A percentile compares a stretch with the other conserved stretches of the same genome.
Evolutionary conservation across 2,329 filamentous ascomycete genomes (phyloP).

Genomic region (Lachnellula willkommii): DNA sequence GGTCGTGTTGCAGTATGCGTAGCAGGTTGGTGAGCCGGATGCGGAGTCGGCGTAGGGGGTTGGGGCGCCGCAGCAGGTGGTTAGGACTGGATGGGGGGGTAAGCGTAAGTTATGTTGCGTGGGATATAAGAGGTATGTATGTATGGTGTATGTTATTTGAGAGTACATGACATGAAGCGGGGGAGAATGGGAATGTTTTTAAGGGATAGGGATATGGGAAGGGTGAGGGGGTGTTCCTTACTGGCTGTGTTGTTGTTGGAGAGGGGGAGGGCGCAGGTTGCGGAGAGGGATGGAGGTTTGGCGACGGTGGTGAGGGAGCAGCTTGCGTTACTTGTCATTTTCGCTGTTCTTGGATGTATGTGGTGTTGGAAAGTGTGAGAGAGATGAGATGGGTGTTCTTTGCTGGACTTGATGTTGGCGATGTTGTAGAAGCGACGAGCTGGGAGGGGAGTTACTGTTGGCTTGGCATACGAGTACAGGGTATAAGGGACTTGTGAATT

Average conservation of each 20-base stretch:
- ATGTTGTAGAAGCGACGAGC: too few relatives aligned
- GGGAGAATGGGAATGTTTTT: too few relatives aligned
- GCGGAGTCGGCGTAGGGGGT: background rate
- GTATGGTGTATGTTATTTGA: background rate
- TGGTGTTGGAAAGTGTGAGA: too few relatives aligned
- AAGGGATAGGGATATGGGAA: too few relatives aligned
- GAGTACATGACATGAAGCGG: too few relatives aligned
- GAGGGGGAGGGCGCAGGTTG: background rate
- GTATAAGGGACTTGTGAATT: too few relatives aligned
- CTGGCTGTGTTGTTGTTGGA: background rate
- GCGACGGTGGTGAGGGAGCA: background rate
- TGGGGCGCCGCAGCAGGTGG: background rate
- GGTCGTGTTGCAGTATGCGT: background rate
- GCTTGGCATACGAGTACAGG: too few relatives aligned
- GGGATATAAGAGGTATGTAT: background rate
- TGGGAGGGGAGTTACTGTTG: too few relatives aligned
- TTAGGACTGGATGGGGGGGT: background rate
- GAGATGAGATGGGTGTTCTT: too few relatives aligned
- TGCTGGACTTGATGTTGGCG: too few relatives aligned
- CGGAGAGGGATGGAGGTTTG: background rate
- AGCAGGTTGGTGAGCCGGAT: background rate
- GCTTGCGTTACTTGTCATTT: background rate
- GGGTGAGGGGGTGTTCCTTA: too few relatives aligned
- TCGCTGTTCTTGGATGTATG: background rate
- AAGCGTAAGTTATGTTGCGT: background rate